Conservation (phyloP, 208 protist genomes). For the Herpetomonas tarakana region DNA sequence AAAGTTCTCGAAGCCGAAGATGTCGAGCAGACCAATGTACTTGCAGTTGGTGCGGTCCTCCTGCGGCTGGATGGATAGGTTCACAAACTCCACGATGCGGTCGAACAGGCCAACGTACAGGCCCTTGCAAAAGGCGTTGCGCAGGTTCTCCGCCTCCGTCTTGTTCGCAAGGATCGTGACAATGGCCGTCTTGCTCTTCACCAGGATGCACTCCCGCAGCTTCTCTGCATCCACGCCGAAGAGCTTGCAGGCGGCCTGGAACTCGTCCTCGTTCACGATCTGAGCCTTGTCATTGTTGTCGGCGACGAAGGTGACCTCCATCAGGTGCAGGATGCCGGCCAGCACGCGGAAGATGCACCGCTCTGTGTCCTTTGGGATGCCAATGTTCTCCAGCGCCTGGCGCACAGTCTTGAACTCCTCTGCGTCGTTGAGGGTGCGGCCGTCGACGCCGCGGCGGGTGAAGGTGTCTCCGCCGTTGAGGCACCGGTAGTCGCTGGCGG, state of each 20-base stretch:
- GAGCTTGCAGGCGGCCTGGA: conserved; percentile 53
- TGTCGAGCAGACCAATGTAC: conserved; percentile 95
- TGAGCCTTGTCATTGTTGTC: conserved; percentile 81
- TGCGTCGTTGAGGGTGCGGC: conserved; percentile 86
- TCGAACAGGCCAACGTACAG: conserved; percentile 90
- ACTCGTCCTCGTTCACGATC: conserved; percentile 34
- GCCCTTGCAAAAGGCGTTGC: conserved; percentile 89
- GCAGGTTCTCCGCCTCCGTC: conserved; percentile 70
- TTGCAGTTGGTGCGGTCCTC: conserved; percentile 43
- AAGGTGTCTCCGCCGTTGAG: conserved; percentile 85
- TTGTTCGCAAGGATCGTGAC: conserved; percentile 76
- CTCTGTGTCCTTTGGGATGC: conserved; percentile 44
- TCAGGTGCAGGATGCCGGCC: conserved; percentile 89
- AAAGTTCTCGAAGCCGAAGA: conserved; percentile 97
- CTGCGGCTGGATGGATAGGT: conserved; percentile 66
- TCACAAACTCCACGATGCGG: conserved; percentile 85
- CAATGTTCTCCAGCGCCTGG: conserved; percentile 70
- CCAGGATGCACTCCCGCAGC: conserved; percentile 69
- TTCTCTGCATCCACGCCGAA: conserved; percentile 56
- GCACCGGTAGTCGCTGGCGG: conserved; percentile 79
- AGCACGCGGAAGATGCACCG: conserved; percentile 88
- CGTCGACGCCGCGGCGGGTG: conserved; percentile 73
- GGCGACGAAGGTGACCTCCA: conserved; percentile 85
- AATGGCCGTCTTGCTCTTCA: conserved; percentile 71
- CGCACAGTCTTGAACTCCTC: conserved; percentile 78